Conservation (phyloP, 805 yeast species). For the Starmerella stellata region DNA sequence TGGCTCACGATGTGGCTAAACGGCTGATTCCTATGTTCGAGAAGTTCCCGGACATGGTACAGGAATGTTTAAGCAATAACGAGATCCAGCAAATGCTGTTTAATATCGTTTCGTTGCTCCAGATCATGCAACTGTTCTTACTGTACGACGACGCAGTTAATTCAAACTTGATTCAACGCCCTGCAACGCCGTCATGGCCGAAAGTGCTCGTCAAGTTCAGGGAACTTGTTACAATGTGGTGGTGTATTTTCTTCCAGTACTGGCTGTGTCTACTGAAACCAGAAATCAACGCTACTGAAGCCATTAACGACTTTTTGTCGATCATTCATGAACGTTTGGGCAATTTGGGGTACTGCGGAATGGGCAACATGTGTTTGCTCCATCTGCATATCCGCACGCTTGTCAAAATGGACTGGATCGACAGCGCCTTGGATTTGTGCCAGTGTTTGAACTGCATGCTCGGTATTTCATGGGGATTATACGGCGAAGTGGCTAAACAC, state of each 20-base stretch:
- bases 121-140: constrained; percentile 23
- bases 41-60: constrained; percentile 11
- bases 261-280: constrained; percentile 19
- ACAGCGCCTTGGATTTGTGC: constrained; percentile 48
- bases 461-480: constrained; percentile 38
- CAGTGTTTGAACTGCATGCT: constrained; percentile 68
- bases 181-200: constrained; percentile 22
- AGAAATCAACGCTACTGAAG: constrained; percentile 10
- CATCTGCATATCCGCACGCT: constrained; percentile 39
- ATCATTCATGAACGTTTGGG: constrained; percentile 64
- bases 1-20: constrained; percentile 34
- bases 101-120: constrained; percentile 18
- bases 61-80: constrained; percentile 3
- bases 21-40: constrained; percentile 17
- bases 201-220: constrained; percentile 18
- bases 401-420: constrained; percentile 27
- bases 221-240: constrained; percentile 21
- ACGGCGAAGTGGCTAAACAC: constrained; percentile 52
- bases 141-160: constrained; percentile 24
- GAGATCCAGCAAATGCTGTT: constrained; percentile 8
- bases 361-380: constrained; percentile 44
- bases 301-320: constrained; percentile 32
- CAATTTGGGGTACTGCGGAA: constrained; percentile 45
- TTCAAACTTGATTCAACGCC: constrained; percentile 19
- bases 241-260: constrained; percentile 27